phyloP scores from a whole-genome alignment of 306 rosid genomes.

The Aeschynomene evenia region DNA sequence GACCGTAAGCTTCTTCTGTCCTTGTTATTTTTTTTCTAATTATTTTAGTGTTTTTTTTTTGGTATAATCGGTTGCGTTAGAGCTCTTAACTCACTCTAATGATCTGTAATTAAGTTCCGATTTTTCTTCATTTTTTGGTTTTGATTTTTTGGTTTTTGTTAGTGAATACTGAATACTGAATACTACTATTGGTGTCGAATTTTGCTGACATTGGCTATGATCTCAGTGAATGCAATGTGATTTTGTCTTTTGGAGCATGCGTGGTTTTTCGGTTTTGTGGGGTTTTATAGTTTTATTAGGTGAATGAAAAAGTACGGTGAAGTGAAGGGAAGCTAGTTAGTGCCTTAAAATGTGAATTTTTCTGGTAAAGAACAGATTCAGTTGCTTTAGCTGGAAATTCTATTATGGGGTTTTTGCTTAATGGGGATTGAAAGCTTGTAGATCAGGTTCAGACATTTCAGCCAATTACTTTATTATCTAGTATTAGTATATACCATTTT shows the following conservation, averaged over 20 bases:
- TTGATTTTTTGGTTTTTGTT: not conserved
- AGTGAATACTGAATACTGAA: not conserved
- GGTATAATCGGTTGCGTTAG: not conserved
- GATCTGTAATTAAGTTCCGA: not conserved
- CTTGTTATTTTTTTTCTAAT: not conserved
- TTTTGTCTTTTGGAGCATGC: constrained; percentile 3
- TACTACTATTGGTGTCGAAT: no score
- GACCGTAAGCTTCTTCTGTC: constrained; percentile 31
- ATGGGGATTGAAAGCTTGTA: not conserved
- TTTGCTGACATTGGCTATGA: constrained; percentile 18
- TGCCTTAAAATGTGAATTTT: constrained; percentile 10
- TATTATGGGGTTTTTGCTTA: not conserved
- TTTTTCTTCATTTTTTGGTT: not conserved
- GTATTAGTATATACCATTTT: no score
- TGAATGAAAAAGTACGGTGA: not conserved
- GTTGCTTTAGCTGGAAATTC: constrained; percentile 1
- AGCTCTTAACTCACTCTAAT: not conserved
- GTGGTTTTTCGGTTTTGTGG: constrained; percentile 22
- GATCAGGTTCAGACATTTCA: not conserved
- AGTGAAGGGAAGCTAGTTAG: constrained; percentile 15
- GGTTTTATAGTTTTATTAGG: not conserved
- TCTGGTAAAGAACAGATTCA: not conserved
- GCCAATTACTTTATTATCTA: not conserved
- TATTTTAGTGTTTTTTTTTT: not conserved
- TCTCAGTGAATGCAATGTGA: constrained; percentile 4